Evolutionary conservation across 805 yeast species (phyloP).

Genomic region (Priceomyces castillae): DNA sequence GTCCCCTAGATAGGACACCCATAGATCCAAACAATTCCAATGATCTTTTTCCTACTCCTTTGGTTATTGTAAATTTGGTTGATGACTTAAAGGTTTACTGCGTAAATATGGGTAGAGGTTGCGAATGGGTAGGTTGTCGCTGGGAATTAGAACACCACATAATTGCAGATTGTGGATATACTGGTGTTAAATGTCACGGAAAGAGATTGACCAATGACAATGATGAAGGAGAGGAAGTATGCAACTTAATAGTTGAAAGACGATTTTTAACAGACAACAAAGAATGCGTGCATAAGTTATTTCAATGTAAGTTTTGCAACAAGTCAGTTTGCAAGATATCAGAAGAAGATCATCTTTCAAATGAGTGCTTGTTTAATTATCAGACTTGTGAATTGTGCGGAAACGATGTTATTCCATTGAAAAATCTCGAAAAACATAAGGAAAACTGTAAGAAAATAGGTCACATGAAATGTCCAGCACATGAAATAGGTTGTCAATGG

Average conservation of each 20-base stretch:
- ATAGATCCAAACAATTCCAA: slow-evolving; percentile 31
- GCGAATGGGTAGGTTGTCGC: slow-evolving; percentile 54
- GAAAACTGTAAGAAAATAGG: slow-evolving; percentile 40
- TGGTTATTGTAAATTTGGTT: slow-evolving; percentile 54
- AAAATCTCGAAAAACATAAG: slow-evolving; percentile 38
- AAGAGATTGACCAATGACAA: slow-evolving; percentile 10
- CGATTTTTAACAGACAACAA: slow-evolving; percentile 13
- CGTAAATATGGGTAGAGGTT: slow-evolving; percentile 51
- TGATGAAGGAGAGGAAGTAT: slow-evolving; percentile 8
- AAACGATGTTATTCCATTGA: slow-evolving; percentile 40
- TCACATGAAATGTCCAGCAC: slow-evolving; percentile 46
- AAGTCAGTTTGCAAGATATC: slow-evolving; percentile 24
- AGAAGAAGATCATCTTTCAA: slow-evolving; percentile 32
- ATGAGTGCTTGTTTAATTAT: slow-evolving; percentile 40
- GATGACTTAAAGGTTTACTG: slow-evolving; percentile 61
- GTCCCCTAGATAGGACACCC: slow-evolving; percentile 63
- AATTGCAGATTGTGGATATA: slow-evolving; percentile 29
- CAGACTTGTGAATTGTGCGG: slow-evolving; percentile 42
- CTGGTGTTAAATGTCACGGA: slow-evolving; percentile 36
- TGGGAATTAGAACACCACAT: slow-evolving; percentile 58
- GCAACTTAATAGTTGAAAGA: slow-evolving; percentile 20
- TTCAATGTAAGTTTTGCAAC: slow-evolving; percentile 38
- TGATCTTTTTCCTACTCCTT: slow-evolving; percentile 49
- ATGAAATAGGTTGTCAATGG: slow-evolving; percentile 51
- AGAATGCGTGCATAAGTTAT: slow-evolving; percentile 39